Evolutionary conservation across 2,329 filamentous ascomycete species (phyloP), one percentile per base, ranked within the genome.

Genomic region (Cytospora schulzeri): DNA sequence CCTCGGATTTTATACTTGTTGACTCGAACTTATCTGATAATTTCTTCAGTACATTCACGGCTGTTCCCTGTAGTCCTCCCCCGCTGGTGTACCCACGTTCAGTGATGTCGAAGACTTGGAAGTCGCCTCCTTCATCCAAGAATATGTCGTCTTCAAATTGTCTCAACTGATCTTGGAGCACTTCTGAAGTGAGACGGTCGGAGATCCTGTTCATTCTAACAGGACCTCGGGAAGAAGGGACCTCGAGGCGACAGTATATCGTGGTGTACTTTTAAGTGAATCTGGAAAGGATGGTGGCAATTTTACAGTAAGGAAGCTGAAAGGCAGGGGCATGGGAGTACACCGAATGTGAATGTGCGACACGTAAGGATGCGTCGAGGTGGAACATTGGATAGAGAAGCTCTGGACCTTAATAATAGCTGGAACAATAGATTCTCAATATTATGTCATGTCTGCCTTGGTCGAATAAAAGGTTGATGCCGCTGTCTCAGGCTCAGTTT

Each of bases 111-210:
- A 55, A 59, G 5, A 61, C 52, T 22, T 56, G 38, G n/a, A 64
- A 61, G n/a, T 38, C 48, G 4, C 62, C 62, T n/a, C 52, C 52
- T 5, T 57, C 41, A 11, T 24, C 17, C 38, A 52, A 52, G 41
- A 64, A 64, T 7, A 64, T 52, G 9, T 64, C n/a, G n/a, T 48
- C 57, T 26, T 64, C 52, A 4, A 24, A 31, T 12, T 61, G 51
- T 55, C 55, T 26, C 15, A 41, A 12, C 19, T 64, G 62, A 24
- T 61, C 52, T 31, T 28, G 26, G 4, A 64, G 41, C 26, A 64
- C 24, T 33, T 57, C 41, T 4, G 45, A 15, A 6, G 60, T 61
- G 19, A 55, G 31, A 17, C 45, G 28, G n/a, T 33, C 41, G 22
- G 45, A 33, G 1, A 51, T 51, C 19, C 24, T 35, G n/a, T 50